These are phyloP conservation scores for Echeveria elegans DNA, from an alignment of 164 flowering plant genomes.

Conservation along the genomic window DNA sequence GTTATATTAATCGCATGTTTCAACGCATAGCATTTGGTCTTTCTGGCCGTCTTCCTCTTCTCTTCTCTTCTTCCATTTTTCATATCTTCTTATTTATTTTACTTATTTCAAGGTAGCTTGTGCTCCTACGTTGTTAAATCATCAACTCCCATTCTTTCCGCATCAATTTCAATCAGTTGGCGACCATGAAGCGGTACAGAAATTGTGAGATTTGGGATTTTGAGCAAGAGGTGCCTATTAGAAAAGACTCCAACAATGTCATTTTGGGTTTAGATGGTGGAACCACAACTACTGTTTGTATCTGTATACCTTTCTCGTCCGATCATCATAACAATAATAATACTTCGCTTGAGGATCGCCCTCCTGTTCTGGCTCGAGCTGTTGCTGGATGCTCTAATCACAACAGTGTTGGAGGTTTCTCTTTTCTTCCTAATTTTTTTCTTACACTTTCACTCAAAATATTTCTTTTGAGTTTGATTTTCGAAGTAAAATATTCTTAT, in stretches of 20 bases:
- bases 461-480: background rate
- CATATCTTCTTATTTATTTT: background rate
- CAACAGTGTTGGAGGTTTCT: constrained; percentile 12
- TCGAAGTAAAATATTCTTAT: background rate
- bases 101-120: background rate
- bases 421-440: background rate
- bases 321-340: background rate
- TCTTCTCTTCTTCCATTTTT: background rate
- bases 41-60: background rate
- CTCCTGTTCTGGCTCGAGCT: constrained; percentile 10
- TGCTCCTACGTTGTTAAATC: background rate
- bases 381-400: constrained; percentile 11
- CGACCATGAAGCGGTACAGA: constrained; percentile 8
- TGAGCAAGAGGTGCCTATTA: constrained; percentile 2
- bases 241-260: background rate
- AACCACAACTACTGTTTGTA: constrained; percentile 9
- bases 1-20: background rate
- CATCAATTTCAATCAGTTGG: background rate
- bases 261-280: constrained; percentile 10
- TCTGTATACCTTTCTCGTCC: constrained; percentile 4
- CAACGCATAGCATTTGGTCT: background rate
- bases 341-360: constrained; percentile 2
- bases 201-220: constrained; percentile 6
- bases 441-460: background rate
- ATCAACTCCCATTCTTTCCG: background rate